phyloP scores from a whole-genome alignment of 306 rosid species.

The Malus sylvestris region DNA sequence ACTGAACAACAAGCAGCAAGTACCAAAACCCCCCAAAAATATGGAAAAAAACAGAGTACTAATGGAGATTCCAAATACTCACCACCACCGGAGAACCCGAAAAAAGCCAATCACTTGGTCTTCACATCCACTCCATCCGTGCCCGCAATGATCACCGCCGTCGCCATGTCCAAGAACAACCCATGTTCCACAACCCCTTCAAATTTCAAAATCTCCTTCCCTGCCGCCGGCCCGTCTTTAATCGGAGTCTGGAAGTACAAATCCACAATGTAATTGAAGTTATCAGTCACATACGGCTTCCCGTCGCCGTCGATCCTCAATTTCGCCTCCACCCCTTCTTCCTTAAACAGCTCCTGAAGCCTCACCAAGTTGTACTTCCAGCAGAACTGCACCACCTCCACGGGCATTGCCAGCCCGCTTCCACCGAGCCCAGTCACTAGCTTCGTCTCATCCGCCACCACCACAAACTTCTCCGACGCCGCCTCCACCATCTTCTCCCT shows the following conservation, averaged over 20 bases:
- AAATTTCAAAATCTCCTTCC: constrained; percentile 54
- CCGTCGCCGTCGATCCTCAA: constrained; percentile 49
- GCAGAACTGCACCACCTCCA: constrained; percentile 83
- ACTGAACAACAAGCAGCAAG: constrained; percentile 11
- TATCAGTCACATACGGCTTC: constrained; percentile 68
- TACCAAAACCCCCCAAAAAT: neutral
- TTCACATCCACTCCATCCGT: constrained; percentile 50
- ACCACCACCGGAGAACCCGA: neutral
- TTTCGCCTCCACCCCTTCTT: constrained; percentile 61
- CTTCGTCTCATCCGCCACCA: constrained; percentile 68
- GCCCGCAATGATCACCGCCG: constrained; percentile 60
- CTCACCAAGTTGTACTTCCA: constrained; percentile 68
- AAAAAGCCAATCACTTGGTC: constrained; percentile 38
- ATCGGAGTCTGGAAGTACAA: constrained; percentile 73
- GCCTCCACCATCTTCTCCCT: constrained; percentile 88
- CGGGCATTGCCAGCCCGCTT: constrained; percentile 79
- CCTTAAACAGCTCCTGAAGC: constrained; percentile 56
- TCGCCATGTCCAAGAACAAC: constrained; percentile 70
- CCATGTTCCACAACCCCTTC: constrained; percentile 91
- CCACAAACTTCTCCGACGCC: constrained; percentile 65
- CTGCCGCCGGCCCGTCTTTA: constrained; percentile 48
- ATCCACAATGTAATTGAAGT: constrained; percentile 70
- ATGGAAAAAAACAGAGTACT: neutral
- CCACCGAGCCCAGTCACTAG: constrained; percentile 66
- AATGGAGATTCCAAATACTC: neutral